Conservation (phyloP, 1,284 basidiomycete species). For the Puccinia polysora region DNA sequence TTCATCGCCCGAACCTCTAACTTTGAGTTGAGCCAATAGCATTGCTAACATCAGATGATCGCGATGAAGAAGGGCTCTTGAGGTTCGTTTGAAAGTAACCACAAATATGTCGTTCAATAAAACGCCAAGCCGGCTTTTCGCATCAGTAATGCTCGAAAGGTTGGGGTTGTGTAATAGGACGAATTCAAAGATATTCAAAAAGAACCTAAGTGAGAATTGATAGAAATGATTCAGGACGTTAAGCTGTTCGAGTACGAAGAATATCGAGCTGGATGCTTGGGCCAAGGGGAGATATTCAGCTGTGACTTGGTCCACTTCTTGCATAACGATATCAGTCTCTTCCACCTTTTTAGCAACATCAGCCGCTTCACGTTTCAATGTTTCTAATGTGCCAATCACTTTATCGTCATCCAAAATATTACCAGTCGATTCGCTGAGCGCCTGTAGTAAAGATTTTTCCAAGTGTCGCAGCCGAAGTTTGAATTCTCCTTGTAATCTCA, state of each 20-base stretch:
- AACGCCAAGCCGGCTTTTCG: constrained; percentile 70
- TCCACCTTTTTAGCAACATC: constrained; percentile 93
- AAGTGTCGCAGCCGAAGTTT: constrained; percentile 82
- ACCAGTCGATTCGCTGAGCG: constrained; percentile 91
- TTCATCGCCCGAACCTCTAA: constrained; percentile 67
- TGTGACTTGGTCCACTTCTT: constrained; percentile 91
- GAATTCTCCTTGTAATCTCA: constrained; percentile 99
- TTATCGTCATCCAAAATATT: constrained; percentile 99
- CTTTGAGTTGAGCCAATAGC: constrained; percentile 83
- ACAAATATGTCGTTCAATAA: constrained; percentile 85
- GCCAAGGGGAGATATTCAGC: constrained; percentile 89
- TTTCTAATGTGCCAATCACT: constrained; percentile 94
- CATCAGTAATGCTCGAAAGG: constrained; percentile 70
- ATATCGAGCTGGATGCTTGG: constrained; percentile 92
- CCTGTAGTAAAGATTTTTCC: constrained; percentile 86
- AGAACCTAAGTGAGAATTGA: constrained; percentile 94
- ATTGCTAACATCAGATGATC: constrained; percentile 89
- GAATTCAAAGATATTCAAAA: constrained; percentile 96
- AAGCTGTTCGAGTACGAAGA: constrained; percentile 93
- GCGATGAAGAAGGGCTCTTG: constrained; percentile 82
- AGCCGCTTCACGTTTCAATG: constrained; percentile 90
- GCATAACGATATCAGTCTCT: constrained; percentile 92
- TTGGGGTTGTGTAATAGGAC: constrained; percentile 87
- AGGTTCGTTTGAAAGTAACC: constrained; percentile 79
- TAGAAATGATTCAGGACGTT: constrained; percentile 96